Base-by-base conservation (phyloP, 1,139 yeast species). In the Torulaspora pretoriensis region DNA sequence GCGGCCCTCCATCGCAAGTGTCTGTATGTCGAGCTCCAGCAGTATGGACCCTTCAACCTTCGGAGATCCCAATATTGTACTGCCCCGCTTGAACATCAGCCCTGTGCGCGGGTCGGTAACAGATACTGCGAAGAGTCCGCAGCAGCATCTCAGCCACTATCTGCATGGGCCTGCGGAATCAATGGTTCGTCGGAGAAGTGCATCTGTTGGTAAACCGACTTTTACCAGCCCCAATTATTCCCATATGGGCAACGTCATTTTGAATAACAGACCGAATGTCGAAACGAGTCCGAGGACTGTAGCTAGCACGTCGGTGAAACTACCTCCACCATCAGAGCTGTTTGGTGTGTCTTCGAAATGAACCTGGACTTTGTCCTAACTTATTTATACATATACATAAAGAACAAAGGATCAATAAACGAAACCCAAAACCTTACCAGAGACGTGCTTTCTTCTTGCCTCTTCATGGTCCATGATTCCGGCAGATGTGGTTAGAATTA, bases 391-490 rank as follows among this genome's bases (percentile, higher is more conserved):
- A 30, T 14, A 17, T 13, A 16, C 25, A 33, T 22, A 16, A n/a
- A 22, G 13, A 27, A 5, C 33, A 33, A 35, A 35, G 52, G 22
- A 55, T 70, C 83, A 88, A 80, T 90, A 90, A 58, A 90, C 96
- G 73, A 86, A 90, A 68, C 97, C 97, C 68, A 90, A 81, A 69
- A 90, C 83, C 78, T 90, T 90, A 73, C 97, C 97, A 63, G 97
- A 88, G 64, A 90, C 97, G 75, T 92, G 97, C 86, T 92, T 92
- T 83, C 97, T 86, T 83, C 97, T 89, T 65, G 98, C 98, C 79
- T 92, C 98, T 78, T 92, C 98, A 78, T 92, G 98, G 80, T 92
- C 97, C 96, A 92, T 89, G 65, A 92, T 92, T 76, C 98, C 98
- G 65, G 97, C 96, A 65, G 98, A 92, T 64, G 98, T 92, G 72